Percentiles rank a stretch among this genome's conserved stretches.
phyloP scores from a whole-genome alignment of 1,284 basidiomycete species.

The Boletus semigastroideus region DNA sequence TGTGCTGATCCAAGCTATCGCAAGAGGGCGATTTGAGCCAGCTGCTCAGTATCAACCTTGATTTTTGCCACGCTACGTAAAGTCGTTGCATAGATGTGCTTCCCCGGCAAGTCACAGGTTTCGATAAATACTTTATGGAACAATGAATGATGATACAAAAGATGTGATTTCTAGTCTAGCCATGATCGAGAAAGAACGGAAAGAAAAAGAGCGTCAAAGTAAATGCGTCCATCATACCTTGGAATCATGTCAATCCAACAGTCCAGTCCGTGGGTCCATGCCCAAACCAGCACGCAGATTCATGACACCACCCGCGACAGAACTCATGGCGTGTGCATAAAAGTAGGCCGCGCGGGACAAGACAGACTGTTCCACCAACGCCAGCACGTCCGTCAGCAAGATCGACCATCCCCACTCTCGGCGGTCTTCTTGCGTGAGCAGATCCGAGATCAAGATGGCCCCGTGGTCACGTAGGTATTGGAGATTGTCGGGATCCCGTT shows the following conservation, averaged over 20 bases:
- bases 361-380: conserved; percentile 44
- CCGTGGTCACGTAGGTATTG: conserved; percentile 36
- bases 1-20: neutral
- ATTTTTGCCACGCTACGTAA: no score
- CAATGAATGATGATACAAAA: neutral
- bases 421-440: conserved; percentile 42
- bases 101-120: no score
- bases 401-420: conserved; percentile 43
- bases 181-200: neutral
- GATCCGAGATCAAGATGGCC: conserved; percentile 42
- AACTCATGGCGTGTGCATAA: conserved; percentile 45
- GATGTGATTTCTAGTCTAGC: neutral
- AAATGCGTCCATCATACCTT: no score
- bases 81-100: no score
- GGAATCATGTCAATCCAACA: conserved; percentile 31
- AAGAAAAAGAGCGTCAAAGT: neutral
- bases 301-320: conserved; percentile 43
- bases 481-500: conserved; percentile 38
- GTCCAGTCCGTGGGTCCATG: conserved; percentile 38
- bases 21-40: no score
- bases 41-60: no score
- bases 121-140: neutral
- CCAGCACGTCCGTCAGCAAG: conserved; percentile 44
- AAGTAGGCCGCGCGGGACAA: conserved; percentile 42
- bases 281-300: conserved; percentile 42